Base-by-base conservation (phyloP, 1,284 basidiomycete species). In the Sporisorium graminicola region DNA sequence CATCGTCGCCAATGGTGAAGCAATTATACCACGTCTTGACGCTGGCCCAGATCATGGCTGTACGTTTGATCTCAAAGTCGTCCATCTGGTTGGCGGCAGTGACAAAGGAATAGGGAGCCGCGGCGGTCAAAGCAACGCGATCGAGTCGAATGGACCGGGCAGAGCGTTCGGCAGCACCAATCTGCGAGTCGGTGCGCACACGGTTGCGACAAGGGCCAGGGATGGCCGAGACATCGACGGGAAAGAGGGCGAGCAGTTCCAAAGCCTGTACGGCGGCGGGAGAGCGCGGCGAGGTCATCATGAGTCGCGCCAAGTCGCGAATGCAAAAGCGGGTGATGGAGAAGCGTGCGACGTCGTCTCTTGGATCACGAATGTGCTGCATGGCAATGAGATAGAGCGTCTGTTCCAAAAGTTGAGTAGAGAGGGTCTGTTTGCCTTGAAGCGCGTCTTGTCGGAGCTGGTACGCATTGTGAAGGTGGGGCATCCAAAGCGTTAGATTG, bases 351-450 rank as follows among this genome's bases (percentile, higher is more conserved):
- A 74, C 61, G 24, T 74, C 72, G 49, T 74, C 72, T 7, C 42
- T 26, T 14, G 72, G 65, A 58, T 69, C 62, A n/a, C 72, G 72
- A 33, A 74, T 61, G 51, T 74, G 72, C 53, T 74, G 72, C 53
- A 74, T 27, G 16, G 72, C 72, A 7, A 69, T 60, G 29, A 74
- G 58, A 22, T 74, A 74, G 35, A 74, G 72, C n/a, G 65, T 62
- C 20, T 69, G 65, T 50, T 74, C 72, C 20, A 74, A 52, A 8
- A 74, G 56, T 49, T 74, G 72, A 12, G 72, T 69, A 5, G 72
- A 69, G 10, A 74, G 58, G 2, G 72, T 69, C 31, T 69, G 72
- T 35, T 60, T 61, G 24, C 72, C 72, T 20, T 69, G 65, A 0
- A 62, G 44, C 1, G 62, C 65, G 1, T 69, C 72, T 52, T 65